Conservation (phyloP, 768 basidiomycete species). For the Krasilnikovozyma curviuscula region DNA sequence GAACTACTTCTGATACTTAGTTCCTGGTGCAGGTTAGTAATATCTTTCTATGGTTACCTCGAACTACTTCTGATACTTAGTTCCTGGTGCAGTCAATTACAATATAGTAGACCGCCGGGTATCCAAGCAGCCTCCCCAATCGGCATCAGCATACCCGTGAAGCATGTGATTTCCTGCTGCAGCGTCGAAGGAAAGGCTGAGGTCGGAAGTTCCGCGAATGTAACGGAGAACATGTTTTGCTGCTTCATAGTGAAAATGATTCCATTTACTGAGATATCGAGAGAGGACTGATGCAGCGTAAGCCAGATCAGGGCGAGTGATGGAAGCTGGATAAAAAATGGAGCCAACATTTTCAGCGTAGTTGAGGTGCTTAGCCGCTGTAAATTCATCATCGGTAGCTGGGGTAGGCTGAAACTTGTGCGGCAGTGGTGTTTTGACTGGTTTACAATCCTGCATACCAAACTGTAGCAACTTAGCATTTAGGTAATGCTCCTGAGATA, state of each 20-base stretch:
- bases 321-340: conserved; percentile 7
- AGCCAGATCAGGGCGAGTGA: conserved; percentile 16
- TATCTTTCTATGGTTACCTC: no score
- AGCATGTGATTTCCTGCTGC: conserved; percentile 1
- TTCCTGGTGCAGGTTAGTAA: no score
- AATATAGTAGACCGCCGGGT: neutral
- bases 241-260: conserved; percentile 27
- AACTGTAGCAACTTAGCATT: neutral
- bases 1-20: no score
- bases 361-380: neutral
- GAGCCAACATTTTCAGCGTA: conserved; percentile 5
- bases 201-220: conserved; percentile 24
- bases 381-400: conserved; percentile 7
- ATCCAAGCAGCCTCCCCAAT: conserved; percentile 15
- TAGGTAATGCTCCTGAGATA: neutral
- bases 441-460: no score
- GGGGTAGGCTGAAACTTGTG: neutral
- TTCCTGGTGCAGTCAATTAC: no score
- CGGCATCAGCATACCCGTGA: conserved; percentile 23
- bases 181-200: conserved; percentile 19
- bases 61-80: no score
- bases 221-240: conserved; percentile 31
- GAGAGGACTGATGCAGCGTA: no score
- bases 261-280: conserved; percentile 26
- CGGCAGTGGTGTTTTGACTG: conserved; percentile 3